phyloP scores from a whole-genome alignment of 495 filamentous ascomycete species.

The Elaphomyces granulatus region DNA sequence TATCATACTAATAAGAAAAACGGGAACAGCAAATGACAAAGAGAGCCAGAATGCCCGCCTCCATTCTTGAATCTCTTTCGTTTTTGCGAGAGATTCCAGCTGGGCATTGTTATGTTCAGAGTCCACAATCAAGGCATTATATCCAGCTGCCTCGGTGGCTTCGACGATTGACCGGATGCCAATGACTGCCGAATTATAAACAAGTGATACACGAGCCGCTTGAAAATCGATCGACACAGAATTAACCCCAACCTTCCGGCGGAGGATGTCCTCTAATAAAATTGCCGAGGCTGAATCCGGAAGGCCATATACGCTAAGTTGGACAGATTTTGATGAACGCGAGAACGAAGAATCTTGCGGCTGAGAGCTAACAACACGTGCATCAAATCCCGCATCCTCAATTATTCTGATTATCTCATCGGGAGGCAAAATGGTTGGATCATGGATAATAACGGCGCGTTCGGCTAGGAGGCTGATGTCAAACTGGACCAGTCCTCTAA shows the following conservation, averaged over 20 bases:
- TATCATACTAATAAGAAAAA: slow-evolving; percentile 87
- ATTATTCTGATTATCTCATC: slow-evolving; percentile 53
- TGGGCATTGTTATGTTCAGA: slow-evolving; percentile 94
- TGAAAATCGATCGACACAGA: slow-evolving; percentile 56
- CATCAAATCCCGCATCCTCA: slow-evolving; percentile 74
- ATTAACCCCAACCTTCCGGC: slow-evolving; percentile 50
- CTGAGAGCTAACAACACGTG: slow-evolving; percentile 47
- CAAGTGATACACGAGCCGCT: slow-evolving; percentile 52
- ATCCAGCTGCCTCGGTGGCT: slow-evolving; percentile 60
- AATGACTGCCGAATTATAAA: slow-evolving; percentile 51
- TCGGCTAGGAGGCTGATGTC: slow-evolving; percentile 89
- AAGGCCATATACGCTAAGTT: slow-evolving; percentile 75
- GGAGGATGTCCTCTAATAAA: slow-evolving; percentile 54
- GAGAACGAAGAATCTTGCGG: slow-evolving; percentile 16
- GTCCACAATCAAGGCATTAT: slow-evolving; percentile 81
- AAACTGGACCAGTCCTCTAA: slow-evolving; percentile 69
- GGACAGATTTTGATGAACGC: slow-evolving; percentile 34
- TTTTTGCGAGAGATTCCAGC: slow-evolving; percentile 89
- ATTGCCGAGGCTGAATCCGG: slow-evolving; percentile 53
- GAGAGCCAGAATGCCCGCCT: slow-evolving; percentile 61
- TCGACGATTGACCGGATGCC: slow-evolving; percentile 77
- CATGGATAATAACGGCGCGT: slow-evolving; percentile 78
- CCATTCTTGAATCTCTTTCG: slow-evolving; percentile 92
- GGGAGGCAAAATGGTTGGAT: slow-evolving; percentile 50
- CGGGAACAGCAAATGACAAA: slow-evolving; percentile 68